Evolutionary conservation across 495 filamentous ascomycete genomes (phyloP), one percentile per base, ranked within the genome.

Genomic region (Niebla homalea): DNA sequence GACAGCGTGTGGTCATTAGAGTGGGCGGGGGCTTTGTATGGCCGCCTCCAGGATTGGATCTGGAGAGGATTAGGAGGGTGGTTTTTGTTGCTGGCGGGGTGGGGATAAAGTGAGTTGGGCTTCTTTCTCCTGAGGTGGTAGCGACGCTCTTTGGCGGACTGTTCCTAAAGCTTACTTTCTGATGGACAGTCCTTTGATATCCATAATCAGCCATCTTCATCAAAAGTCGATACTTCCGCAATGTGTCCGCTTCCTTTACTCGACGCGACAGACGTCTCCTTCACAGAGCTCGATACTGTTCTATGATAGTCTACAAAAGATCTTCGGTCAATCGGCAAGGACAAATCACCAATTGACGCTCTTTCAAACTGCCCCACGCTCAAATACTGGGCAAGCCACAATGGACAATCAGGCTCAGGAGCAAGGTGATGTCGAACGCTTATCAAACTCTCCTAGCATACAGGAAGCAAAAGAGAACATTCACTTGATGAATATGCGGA

Each of bases 81-180:
- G 74, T 90, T 0, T 78, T 94, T 36, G 69, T 93, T 41, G 87
- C 87, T 1, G 87, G 87, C 4, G 88, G 88, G 0, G 81, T 94
- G 21, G 88, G 88, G 1, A 81, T 94, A 39, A 94, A 94, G 57
- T 62, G 41, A 35, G 51, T 50, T 15, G 4, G 8, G 26, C 7
- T 11, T 11, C 18, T n/a, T 19, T 23, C 35, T 42, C 2, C 16
- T 2, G 10, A 20, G 14, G 11, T 14, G 10, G 10, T 11, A 14
- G 19, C 10, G 14, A 32, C 43, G 23, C 23, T 20, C 25, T 46
- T 5, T 10, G 19, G 19, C 19, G 12, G 11, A 18, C 12, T 10
- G 14, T 21, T 18, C 14, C 11, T 14, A 14, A 36, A 29, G 45
- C 25, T 25, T 12, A 36, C 14, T 2, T 7, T 7, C 4, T 4